Evolutionary conservation across 805 yeast genomes (phyloP), one percentile per base, ranked within the genome.

Genomic region (Sungouiozyma intestinalis): DNA sequence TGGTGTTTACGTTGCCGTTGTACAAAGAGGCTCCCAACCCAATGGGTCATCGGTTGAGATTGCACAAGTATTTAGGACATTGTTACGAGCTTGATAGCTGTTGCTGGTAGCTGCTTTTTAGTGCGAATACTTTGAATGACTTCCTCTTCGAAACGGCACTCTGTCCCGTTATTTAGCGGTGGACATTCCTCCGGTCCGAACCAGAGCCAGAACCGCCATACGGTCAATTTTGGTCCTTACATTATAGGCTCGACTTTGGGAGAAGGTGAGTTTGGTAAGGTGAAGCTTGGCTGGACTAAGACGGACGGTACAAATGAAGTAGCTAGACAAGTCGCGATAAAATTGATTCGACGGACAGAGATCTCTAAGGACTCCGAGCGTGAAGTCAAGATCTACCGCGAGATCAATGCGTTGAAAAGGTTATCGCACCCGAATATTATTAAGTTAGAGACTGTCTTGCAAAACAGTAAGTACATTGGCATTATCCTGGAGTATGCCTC

Each of bases 261-360:
- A 29, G 96, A 92, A 65, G 98, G 98, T 39, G 98, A 92, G 59
- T 92, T 92, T 63, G 98, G 98, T 45, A 90, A 92, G 63, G 98
- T 92, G 45, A 92, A 90, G 60, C 69, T 92, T 17, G 97, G 97
- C 13, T 90, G 97, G 97, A 72, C 94, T 46, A 85, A 84, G 59
- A 18, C 4, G 16, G 21, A 8, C n/a, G 21, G 32, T 18, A 40
- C 55, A 16, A 44, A 45, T 15, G 58, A 52, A 16, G 51, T 57
- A 3, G 81, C 86, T 2, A 74, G 81, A 33, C 94, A 87, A 64
- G 95, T 86, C 9, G 98, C 98, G 38, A 87, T 92, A 54, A 92
- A 92, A 58, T 75, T 92, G 47, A 86, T 92, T 45, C 78, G 88
- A 54, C 73, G 95, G 53, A 95, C 87, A 45, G 77, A 86, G 11